A percentile compares a stretch with the other conserved stretches of the same genome.
Evolutionary conservation across 176 grass and related monocot species (phyloP).

Genomic region (Stipa capillata): DNA sequence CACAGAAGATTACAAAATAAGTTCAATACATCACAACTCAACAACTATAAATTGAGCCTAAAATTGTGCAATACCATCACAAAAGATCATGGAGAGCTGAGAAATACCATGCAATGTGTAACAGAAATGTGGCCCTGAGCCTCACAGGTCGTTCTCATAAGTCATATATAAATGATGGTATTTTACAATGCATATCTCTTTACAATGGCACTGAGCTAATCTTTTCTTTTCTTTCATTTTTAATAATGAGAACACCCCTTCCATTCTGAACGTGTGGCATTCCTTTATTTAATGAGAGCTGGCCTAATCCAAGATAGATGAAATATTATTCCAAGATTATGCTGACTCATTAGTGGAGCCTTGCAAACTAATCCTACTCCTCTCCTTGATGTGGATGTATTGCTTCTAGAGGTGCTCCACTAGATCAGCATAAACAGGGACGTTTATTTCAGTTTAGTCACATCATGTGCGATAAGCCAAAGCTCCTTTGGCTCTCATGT

Average conservation of each 20-base stretch:
- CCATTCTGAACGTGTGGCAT: constrained; percentile 5
- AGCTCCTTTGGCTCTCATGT: constrained; percentile 18
- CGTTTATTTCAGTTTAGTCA: constrained; percentile 29
- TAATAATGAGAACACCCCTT: background rate
- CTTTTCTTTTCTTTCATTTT: background rate
- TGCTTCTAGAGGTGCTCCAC: constrained; percentile 45
- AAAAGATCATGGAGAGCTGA: too few relatives aligned
- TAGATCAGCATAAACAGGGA: constrained; percentile 22
- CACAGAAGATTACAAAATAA: too few relatives aligned
- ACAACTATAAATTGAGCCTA: too few relatives aligned
- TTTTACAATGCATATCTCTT: background rate
- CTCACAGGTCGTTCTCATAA: background rate
- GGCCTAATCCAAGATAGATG: constrained; percentile 25
- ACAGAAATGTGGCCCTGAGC: too few relatives aligned
- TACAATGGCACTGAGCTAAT: background rate
- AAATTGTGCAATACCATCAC: too few relatives aligned
- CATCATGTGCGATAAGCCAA: constrained; percentile 23
- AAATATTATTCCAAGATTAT: background rate
- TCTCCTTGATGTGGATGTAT: constrained; percentile 21
- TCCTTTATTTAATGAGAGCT: constrained; percentile 16
- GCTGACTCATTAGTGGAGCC: constrained; percentile 46
- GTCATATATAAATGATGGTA: background rate
- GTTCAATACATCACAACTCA: too few relatives aligned
- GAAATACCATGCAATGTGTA: too few relatives aligned
- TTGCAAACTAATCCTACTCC: constrained; percentile 37